These are phyloP conservation scores for Arabis alpina DNA, from an alignment of 345 rosid species.

Conservation along the genomic window DNA sequence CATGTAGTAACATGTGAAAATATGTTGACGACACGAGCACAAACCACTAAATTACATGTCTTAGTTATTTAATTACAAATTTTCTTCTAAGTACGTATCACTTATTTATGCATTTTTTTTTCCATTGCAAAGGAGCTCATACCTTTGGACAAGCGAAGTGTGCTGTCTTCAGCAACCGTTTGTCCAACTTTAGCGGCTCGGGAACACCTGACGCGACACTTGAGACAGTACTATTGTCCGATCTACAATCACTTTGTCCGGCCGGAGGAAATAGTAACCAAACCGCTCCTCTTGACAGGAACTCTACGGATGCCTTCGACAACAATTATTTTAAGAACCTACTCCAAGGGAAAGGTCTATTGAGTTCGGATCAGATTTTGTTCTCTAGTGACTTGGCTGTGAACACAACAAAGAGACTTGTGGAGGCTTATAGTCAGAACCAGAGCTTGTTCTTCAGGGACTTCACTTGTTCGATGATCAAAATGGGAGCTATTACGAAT, in stretches of 20 bases:
- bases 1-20: too few relatives aligned
- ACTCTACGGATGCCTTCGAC: constrained; percentile 61
- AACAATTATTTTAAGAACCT: constrained; percentile 69
- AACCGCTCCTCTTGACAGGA: constrained; percentile 55
- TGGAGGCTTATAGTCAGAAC: constrained; percentile 52
- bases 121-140: constrained; percentile 53
- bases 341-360: constrained; percentile 56
- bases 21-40: too few relatives aligned
- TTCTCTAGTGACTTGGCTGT: constrained; percentile 54
- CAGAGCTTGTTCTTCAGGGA: constrained; percentile 49
- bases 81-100: neutral
- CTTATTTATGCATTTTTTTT: neutral
- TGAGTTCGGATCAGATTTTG: constrained; percentile 65
- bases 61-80: neutral
- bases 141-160: constrained; percentile 73
- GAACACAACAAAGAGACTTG: constrained; percentile 57
- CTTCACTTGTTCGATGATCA: constrained; percentile 66
- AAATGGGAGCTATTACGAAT: constrained; percentile 61
- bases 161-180: constrained; percentile 53
- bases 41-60: too few relatives aligned
- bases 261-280: constrained; percentile 50
- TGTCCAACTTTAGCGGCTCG: constrained; percentile 54
- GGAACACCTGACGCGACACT: constrained; percentile 57
- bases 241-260: constrained; percentile 59
- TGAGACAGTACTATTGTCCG: constrained; percentile 48